These are phyloP conservation scores for Colletotrichum agaves DNA, from an alignment of 2,329 filamentous ascomycete species.

Conservation along the genomic window DNA sequence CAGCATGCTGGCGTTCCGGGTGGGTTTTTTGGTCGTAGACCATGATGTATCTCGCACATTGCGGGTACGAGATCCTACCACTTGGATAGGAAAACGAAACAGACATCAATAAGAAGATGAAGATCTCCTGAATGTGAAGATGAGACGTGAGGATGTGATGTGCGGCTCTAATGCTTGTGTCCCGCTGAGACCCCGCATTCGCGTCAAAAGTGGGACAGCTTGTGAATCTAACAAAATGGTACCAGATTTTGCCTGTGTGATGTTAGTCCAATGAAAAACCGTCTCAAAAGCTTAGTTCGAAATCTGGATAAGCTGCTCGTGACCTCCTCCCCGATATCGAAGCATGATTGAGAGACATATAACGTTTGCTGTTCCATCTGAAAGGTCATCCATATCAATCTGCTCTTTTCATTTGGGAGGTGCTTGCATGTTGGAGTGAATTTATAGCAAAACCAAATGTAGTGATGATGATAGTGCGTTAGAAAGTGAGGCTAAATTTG, in stretches of 20 bases:
- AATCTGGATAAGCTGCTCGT: constrained; percentile 7
- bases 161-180: constrained; percentile 18
- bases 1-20: constrained; percentile 35
- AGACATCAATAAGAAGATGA: not conserved
- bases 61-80: constrained; percentile 10
- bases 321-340: constrained; percentile 9
- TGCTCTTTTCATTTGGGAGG: not conserved
- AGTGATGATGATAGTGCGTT: too few relatives aligned
- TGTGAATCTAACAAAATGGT: not conserved
- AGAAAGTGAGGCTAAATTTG: too few relatives aligned
- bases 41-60: constrained; percentile 9
- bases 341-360: not conserved
- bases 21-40: constrained; percentile 12
- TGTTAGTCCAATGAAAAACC: not conserved
- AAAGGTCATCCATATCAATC: too few relatives aligned
- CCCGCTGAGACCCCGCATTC: constrained; percentile 22
- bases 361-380: too few relatives aligned
- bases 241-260: rapidly evolving
- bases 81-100: constrained; percentile 18
- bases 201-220: constrained; percentile 21
- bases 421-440: too few relatives aligned
- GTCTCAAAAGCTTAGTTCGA: constrained; percentile 3
- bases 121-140: not conserved
- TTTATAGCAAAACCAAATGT: too few relatives aligned
- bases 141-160: not conserved